phyloP scores from a whole-genome alignment of 1,284 basidiomycete species.

The Apiotrichum gamsii region DNA sequence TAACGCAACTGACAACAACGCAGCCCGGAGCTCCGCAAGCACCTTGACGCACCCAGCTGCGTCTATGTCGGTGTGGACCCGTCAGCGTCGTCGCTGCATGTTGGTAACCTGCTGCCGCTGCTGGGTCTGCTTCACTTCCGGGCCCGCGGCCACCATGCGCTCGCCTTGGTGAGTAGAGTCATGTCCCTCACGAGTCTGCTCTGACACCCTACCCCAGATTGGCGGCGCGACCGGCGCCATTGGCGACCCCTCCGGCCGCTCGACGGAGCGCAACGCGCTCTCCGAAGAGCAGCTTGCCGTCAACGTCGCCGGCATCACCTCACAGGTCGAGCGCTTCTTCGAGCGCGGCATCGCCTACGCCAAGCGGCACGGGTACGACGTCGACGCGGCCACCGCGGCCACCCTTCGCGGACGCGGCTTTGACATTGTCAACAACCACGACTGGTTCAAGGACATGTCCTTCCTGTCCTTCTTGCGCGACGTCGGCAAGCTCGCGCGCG shows the following conservation, averaged over 20 bases:
- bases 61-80: constrained; percentile 92
- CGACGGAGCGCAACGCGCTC: constrained; percentile 71
- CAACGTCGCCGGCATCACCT: constrained; percentile 65
- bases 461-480: constrained; percentile 79
- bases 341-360: constrained; percentile 60
- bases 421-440: constrained; percentile 71
- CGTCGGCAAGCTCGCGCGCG: constrained; percentile 72
- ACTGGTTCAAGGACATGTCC: constrained; percentile 69
- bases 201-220: constrained; percentile 61
- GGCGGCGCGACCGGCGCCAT: constrained; percentile 95
- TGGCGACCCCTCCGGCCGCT: constrained; percentile 89
- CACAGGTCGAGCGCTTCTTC: constrained; percentile 69
- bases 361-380: constrained; percentile 23
- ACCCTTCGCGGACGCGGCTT: background rate
- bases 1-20: background rate
- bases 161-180: constrained; percentile 63
- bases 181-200: background rate
- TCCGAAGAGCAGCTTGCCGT: constrained; percentile 55
- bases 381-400: background rate
- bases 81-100: constrained; percentile 79
- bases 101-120: constrained; percentile 87
- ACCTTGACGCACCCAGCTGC: constrained; percentile 46
- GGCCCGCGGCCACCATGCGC: constrained; percentile 67
- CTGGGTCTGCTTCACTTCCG: constrained; percentile 83
- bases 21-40: constrained; percentile 34